These are phyloP conservation scores for Scheffersomyces insectosa DNA, from an alignment of 1,139 yeast genomes.

Conservation along the genomic window DNA sequence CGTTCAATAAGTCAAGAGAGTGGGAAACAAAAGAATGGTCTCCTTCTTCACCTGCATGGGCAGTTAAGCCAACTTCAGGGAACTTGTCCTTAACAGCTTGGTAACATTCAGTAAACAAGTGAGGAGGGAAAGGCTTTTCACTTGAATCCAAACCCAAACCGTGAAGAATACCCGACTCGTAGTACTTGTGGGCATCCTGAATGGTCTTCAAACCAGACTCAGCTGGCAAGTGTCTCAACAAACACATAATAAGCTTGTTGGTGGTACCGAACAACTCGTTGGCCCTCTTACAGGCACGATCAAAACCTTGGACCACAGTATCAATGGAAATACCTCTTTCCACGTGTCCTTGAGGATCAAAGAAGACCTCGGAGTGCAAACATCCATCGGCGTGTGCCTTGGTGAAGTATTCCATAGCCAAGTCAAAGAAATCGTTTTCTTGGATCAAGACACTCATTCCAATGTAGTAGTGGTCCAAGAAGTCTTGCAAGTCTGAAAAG, in stretches of 20 bases:
- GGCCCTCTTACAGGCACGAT: conserved; percentile 64
- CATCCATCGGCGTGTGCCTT: conserved; percentile 65
- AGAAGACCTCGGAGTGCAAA: conserved; percentile 69
- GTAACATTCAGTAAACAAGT: conserved; percentile 63
- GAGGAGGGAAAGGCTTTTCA: conserved; percentile 75
- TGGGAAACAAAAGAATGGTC: conserved; percentile 61
- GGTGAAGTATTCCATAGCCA: conserved; percentile 72
- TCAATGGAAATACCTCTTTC: conserved; percentile 63
- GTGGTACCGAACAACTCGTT: conserved; percentile 57
- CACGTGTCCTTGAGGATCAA: conserved; percentile 83
- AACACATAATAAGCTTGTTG: conserved; percentile 74
- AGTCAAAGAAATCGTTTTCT: conserved; percentile 67
- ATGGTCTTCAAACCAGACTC: conserved; percentile 58
- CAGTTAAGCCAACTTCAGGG: conserved; percentile 62
- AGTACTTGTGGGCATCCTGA: conserved; percentile 49
- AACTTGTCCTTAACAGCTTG: conserved; percentile 41
- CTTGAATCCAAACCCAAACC: conserved; percentile 80
- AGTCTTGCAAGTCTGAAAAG: conserved; percentile 72
- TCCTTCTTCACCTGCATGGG: conserved; percentile 90
- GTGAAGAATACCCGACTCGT: conserved; percentile 56
- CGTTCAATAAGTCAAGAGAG: conserved; percentile 59
- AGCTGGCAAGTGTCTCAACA: conserved; percentile 71
- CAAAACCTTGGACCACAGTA: conserved; percentile 62
- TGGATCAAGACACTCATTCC: conserved; percentile 71
- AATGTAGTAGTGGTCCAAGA: conserved; percentile 72